Percentiles rank a stretch among this genome's conserved stretches.
Evolutionary conservation across 176 grass and related monocot species (phyloP).

Genomic region (Rhynchospora breviuscula): DNA sequence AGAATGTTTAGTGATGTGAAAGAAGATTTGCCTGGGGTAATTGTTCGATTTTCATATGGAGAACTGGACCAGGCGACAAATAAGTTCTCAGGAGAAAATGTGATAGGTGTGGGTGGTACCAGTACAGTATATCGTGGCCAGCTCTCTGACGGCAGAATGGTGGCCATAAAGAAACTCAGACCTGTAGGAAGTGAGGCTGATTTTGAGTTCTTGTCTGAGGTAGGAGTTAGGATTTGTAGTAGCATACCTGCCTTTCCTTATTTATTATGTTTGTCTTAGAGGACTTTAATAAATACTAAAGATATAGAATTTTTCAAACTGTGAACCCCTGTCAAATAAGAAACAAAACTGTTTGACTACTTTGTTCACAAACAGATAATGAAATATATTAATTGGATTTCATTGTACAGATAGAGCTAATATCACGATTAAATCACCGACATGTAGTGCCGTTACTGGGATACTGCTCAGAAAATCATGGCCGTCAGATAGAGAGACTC

Average conservation of each 20-base stretch:
- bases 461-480: conserved; percentile 80
- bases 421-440: conserved; percentile 90
- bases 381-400: conserved; percentile 1
- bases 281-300: background rate
- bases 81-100: conserved; percentile 56
- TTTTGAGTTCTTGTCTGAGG: conserved; percentile 79
- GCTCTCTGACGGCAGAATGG: conserved; percentile 49
- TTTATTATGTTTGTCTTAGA: background rate
- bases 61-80: conserved; percentile 73
- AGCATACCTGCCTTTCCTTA: background rate
- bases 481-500: conserved; percentile 66
- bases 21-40: conserved; percentile 41
- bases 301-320: background rate
- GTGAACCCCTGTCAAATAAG: background rate
- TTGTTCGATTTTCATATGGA: conserved; percentile 54
- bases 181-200: conserved; percentile 63
- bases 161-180: conserved; percentile 88
- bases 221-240: conserved; percentile 11
- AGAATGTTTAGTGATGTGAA: conserved; percentile 26
- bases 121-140: conserved; percentile 86
- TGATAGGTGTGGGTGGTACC: conserved; percentile 67
- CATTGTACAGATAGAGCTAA: conserved; percentile 63
- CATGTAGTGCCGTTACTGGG: conserved; percentile 89
- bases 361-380: background rate
- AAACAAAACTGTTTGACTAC: background rate